Evolutionary conservation across 2,329 filamentous ascomycete genomes (phyloP).

Genomic region (Penicillium corylophilum): DNA sequence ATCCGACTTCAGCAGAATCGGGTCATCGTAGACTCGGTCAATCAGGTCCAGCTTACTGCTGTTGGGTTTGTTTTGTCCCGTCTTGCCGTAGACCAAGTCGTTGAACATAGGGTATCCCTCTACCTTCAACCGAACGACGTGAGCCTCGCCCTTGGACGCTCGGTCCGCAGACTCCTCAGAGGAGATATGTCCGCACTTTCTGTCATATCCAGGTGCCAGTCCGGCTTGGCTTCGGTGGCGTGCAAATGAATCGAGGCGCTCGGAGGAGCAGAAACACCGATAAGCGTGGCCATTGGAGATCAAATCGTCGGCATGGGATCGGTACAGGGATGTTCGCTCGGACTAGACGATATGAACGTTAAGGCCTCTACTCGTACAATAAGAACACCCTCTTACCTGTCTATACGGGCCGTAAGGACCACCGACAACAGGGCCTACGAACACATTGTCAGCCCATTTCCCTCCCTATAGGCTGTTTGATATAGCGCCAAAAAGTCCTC

Average conservation of each 20-base stretch:
- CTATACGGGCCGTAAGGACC: conserved; percentile 83
- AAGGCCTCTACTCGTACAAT: neutral
- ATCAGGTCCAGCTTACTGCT: conserved; percentile 46
- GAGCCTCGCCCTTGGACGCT: conserved; percentile 65
- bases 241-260: conserved; percentile 68
- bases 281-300: conserved; percentile 75
- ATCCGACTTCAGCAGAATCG: conserved; percentile 86
- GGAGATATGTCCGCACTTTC: conserved; percentile 70
- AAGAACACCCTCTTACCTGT: conserved; percentile 56
- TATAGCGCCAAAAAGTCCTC: conserved; percentile 1
- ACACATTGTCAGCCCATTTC: conserved; percentile 5
- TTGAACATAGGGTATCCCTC: conserved; percentile 65
- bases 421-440: conserved; percentile 70
- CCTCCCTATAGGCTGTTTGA: neutral
- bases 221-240: conserved; percentile 61
- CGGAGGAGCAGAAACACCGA: conserved; percentile 83
- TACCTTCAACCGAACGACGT: conserved; percentile 75
- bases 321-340: conserved; percentile 72
- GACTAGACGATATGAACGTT: conserved; percentile 55
- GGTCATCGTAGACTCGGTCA: conserved; percentile 68
- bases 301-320: conserved; percentile 66
- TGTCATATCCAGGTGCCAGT: conserved; percentile 62
- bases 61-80: conserved; percentile 52
- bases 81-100: conserved; percentile 76
- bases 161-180: conserved; percentile 67